phyloP scores from a whole-genome alignment of 1,139 yeast genomes.

The Arxiozyma heterogenica region DNA sequence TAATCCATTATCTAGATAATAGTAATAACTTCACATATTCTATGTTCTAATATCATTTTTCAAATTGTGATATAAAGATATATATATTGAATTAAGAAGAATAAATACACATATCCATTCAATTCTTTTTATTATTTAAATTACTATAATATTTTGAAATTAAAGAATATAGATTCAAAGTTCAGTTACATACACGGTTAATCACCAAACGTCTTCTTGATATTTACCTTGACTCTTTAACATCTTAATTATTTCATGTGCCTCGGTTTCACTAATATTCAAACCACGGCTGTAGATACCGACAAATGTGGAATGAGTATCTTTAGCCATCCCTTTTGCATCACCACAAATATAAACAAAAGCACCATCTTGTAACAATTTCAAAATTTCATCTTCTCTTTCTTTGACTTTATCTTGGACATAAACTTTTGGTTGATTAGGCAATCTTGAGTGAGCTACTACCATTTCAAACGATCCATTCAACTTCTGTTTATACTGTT shows the following conservation, averaged over 20 bases:
- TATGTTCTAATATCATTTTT: not conserved
- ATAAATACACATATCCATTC: no score
- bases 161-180: not conserved
- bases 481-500: slow-evolving; percentile 50
- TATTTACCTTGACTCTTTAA: slow-evolving; percentile 79
- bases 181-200: not conserved
- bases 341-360: slow-evolving; percentile 95
- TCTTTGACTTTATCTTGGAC: slow-evolving; percentile 75
- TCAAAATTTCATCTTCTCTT: slow-evolving; percentile 45
- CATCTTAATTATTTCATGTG: slow-evolving; percentile 68
- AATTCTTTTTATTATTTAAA: no score
- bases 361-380: slow-evolving; percentile 65
- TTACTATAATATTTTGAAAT: no score
- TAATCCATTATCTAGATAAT: slow-evolving; percentile 9
- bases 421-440: slow-evolving; percentile 58
- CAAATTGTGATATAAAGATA: not conserved
- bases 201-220: slow-evolving; percentile 95
- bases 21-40: not conserved
- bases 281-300: slow-evolving; percentile 51
- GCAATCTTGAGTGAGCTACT: slow-evolving; percentile 82
- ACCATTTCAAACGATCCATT: slow-evolving; percentile 63
- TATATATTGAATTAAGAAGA: not conserved
- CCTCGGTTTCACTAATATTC: slow-evolving; percentile 50
- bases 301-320: slow-evolving; percentile 66
- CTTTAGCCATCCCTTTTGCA: slow-evolving; percentile 93